Conservation (phyloP, 2,329 filamentous ascomycete genomes). For the Fusarium xylarioides region DNA sequence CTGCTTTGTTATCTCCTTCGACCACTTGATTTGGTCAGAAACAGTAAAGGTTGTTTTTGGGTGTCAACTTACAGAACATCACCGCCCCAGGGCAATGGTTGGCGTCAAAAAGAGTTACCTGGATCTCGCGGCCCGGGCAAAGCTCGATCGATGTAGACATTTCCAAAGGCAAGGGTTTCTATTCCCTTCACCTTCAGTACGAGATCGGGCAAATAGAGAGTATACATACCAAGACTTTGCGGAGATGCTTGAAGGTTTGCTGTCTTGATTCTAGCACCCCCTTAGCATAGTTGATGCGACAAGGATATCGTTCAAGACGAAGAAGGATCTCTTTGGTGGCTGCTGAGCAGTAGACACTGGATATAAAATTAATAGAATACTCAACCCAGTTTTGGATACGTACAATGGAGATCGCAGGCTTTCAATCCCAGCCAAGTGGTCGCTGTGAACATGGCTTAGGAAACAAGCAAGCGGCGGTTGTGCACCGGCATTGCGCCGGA, state of each 20-base stretch:
- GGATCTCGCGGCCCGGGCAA: conserved; percentile 71
- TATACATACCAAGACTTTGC: conserved; percentile 67
- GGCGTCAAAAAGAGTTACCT: conserved; percentile 86
- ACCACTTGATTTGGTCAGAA: conserved; percentile 62
- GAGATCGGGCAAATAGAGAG: fast-evolving
- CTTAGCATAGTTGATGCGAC: conserved; percentile 82
- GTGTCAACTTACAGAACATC: conserved; percentile 74
- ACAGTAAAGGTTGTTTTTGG: fast-evolving
- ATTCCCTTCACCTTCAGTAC: conserved; percentile 11
- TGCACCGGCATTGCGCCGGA: conserved; percentile 65
- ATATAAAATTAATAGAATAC: not conserved
- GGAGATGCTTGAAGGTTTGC: conserved; percentile 80
- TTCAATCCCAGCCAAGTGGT: conserved; percentile 86
- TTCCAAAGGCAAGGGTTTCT: conserved; percentile 84
- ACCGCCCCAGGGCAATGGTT: conserved; percentile 92
- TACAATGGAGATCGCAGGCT: conserved; percentile 78
- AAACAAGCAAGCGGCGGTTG: conserved; percentile 82
- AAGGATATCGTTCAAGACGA: conserved; percentile 79
- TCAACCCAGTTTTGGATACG: conserved; percentile 5
- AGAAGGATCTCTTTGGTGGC: conserved; percentile 84
- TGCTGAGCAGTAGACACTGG: conserved; percentile 83
- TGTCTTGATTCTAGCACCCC: conserved; percentile 79
- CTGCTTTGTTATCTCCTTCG: conserved; percentile 74
- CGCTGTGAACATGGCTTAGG: conserved; percentile 90
- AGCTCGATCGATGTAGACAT: conserved; percentile 82